These are phyloP conservation scores for Fusarium buxicola DNA, from an alignment of 2,329 filamentous ascomycete genomes.

Conservation along the genomic window DNA sequence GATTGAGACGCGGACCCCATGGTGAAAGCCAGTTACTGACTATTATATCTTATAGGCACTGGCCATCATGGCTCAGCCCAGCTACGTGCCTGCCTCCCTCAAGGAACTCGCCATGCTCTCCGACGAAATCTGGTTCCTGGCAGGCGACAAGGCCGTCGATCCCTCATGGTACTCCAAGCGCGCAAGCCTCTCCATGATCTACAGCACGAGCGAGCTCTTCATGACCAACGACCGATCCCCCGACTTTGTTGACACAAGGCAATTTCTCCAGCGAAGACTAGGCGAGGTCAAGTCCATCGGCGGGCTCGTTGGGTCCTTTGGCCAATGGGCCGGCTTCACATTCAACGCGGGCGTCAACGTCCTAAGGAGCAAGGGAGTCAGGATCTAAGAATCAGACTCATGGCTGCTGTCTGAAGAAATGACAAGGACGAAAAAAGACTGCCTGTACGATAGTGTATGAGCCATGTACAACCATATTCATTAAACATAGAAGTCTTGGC, in stretches of 20 bases:
- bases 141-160: conserved; percentile 85
- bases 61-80: conserved; percentile 88
- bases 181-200: conserved; percentile 66
- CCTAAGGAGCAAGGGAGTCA: conserved; percentile 86
- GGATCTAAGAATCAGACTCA: conserved; percentile 66
- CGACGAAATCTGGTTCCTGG: conserved; percentile 93
- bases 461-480: conserved; percentile 34
- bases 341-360: conserved; percentile 82
- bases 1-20: not conserved
- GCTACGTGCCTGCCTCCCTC: conserved; percentile 79
- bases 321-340: conserved; percentile 86
- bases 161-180: conserved; percentile 84
- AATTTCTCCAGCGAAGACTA: conserved; percentile 82
- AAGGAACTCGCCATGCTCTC: conserved; percentile 82
- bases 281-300: conserved; percentile 75
- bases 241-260: conserved; percentile 80
- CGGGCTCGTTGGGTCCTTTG: conserved; percentile 70
- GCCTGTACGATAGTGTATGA: conserved; percentile 46
- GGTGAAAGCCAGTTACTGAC: conserved; percentile 23
- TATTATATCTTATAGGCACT: conserved; percentile 71
- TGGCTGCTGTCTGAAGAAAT: not conserved
- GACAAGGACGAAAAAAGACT: conserved; percentile 1
- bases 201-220: conserved; percentile 84
- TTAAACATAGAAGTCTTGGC: conserved; percentile 27
- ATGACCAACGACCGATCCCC: conserved; percentile 89